Evolutionary conservation across 495 filamentous ascomycete species (phyloP).

Genomic region (Lasiosphaeria miniovina): DNA sequence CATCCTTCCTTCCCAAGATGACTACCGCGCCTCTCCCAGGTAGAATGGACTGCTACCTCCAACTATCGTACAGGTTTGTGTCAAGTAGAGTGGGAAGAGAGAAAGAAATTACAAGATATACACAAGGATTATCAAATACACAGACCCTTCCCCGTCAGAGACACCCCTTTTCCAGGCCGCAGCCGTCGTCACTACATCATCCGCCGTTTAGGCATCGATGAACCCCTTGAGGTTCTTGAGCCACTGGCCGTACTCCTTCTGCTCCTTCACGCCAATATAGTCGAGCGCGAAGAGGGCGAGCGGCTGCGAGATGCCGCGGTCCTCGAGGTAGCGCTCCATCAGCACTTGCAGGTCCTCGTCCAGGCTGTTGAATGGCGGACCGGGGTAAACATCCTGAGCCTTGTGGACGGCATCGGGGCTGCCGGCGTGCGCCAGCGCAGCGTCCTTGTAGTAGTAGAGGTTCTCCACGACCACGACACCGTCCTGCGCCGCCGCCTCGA

Average conservation of each 20-base stretch:
- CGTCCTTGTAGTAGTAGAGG: slow-evolving; percentile 77
- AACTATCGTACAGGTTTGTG: not conserved
- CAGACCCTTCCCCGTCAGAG: not conserved
- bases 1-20: too few relatives aligned
- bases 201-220: slow-evolving; percentile 56
- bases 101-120: slow-evolving; percentile 1
- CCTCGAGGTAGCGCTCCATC: slow-evolving; percentile 91
- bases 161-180: not conserved
- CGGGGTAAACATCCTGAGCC: slow-evolving; percentile 76
- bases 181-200: not conserved
- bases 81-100: not conserved
- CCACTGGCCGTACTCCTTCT: slow-evolving; percentile 95
- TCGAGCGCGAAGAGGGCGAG: slow-evolving; percentile 90
- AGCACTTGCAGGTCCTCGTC: slow-evolving; percentile 93
- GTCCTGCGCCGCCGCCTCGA: slow-evolving; percentile 85
- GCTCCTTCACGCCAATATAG: slow-evolving; percentile 98
- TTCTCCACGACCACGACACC: slow-evolving; percentile 87
- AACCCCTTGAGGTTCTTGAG: slow-evolving; percentile 80
- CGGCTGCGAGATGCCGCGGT: slow-evolving; percentile 83
- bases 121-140: not conserved
- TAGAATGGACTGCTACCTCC: not conserved
- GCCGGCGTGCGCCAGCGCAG: slow-evolving; percentile 60
- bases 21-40: too few relatives aligned
- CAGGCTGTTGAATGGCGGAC: slow-evolving; percentile 88
- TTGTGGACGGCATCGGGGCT: slow-evolving; percentile 44